Base-by-base conservation (phyloP, 2,329 filamentous ascomycete species). In the Aspergillus chevalieri region DNA sequence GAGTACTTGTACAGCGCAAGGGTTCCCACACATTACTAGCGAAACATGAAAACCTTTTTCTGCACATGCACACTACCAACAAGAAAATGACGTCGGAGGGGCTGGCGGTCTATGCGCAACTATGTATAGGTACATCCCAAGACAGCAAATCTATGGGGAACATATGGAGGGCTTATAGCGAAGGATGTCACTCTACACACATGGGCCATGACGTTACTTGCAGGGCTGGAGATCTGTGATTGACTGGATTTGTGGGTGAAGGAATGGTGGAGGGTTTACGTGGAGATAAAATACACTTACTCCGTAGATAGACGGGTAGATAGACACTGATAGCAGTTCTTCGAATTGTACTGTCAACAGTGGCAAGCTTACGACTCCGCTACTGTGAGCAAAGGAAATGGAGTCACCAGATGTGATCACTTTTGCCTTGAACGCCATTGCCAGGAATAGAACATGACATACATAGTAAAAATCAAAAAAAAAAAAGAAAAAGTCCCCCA, bases 401-500 rank as follows among this genome's bases (percentile, higher is more conserved):
- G 26, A 5, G 10, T 30, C 26, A 30, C 10, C 26, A 30, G 26
- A 30, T 30, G 26, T 30, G 26, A 30, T 30, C 26, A 30, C 26
- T 30, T 30, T 30, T 30, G 26, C 26, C 26, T 30, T 30, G 26
- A 30, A 30, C 26, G 26, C 26, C 26, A 30, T 30, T 30, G 26
- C 43, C 51, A 41, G 46, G 45, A 49, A 47, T 46, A 46, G 49
- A 39, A 39, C 19, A 17, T 39, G 36, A 39, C n/a, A 39, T 3
- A 39, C n/a, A 17, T 39, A 39, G 36, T 43, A 38, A 53, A 34
- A 41, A 46, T 22, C 19, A 52, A 39, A 28, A 43, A 46, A 53
- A 41, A 19, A 43, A 28, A 43, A 46, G 51, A 41, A 19, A 43
- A 44, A 49, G 49, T 39, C 49, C 38, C 42, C 39, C 47, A 44